Evolutionary conservation across 1,284 basidiomycete species (phyloP).

Genomic region (Salmacisia buchloeana): DNA sequence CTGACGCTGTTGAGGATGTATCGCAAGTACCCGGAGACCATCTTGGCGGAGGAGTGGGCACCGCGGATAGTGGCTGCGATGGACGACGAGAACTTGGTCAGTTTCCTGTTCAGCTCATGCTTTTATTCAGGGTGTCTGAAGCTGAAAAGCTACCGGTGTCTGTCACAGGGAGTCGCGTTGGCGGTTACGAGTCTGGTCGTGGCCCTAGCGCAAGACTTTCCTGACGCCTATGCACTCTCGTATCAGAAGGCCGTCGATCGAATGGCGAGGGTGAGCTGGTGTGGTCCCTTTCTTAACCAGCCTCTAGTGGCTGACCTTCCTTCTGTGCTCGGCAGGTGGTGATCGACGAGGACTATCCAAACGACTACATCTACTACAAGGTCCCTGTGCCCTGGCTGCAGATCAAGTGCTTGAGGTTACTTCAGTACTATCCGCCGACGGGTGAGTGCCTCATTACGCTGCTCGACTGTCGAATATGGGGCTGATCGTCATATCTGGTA

Average conservation of each 20-base stretch:
- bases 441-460: background rate
- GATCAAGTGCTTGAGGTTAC: conserved; percentile 82
- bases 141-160: background rate
- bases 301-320: too few species aligned
- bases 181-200: conserved; percentile 91
- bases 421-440: conserved; percentile 78
- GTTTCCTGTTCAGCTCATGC: background rate
- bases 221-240: conserved; percentile 80
- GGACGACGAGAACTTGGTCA: conserved; percentile 75
- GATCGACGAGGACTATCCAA: conserved; percentile 78
- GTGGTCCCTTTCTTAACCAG: too few species aligned
- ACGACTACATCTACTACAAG: conserved; percentile 92
- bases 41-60: conserved; percentile 91
- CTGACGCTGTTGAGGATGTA: conserved; percentile 86
- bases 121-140: background rate
- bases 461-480: background rate
- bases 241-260: conserved; percentile 92
- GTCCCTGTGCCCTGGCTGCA: conserved; percentile 97
- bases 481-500: background rate
- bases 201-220: conserved; percentile 86
- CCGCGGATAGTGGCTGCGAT: conserved; percentile 87
- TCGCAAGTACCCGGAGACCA: conserved; percentile 88
- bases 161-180: conserved; percentile 70
- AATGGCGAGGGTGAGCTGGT: conserved; percentile 62
- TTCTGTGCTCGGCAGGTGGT: conserved; percentile 63